Conservation (phyloP, 345 rosid genomes). For the Eucalyptus pauciflora region DNA sequence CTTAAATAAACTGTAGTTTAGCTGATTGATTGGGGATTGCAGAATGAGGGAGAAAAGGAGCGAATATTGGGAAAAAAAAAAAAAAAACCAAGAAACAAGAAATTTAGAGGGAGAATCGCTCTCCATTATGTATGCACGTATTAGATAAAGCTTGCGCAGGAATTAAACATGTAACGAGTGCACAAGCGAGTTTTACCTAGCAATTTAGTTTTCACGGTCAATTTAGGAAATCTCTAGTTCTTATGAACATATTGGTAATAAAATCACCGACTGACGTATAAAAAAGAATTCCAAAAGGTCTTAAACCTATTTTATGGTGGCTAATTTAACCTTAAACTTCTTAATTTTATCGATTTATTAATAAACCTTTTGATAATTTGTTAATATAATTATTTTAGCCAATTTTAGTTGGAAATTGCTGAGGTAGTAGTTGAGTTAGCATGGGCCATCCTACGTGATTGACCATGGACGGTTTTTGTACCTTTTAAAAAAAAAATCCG, state of each 20-base stretch:
- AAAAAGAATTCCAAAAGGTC: neutral
- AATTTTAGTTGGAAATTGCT: rapidly evolving
- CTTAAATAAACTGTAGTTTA: neutral
- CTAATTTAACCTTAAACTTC: neutral
- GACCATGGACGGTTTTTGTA: neutral
- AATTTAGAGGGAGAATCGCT: neutral
- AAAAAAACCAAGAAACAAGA: neutral
- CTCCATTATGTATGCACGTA: neutral
- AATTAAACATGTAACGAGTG: neutral
- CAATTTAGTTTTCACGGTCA: neutral
- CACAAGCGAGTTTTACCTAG: neutral
- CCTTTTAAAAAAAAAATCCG: rapidly evolving
- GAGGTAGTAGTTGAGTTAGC: rapidly evolving
- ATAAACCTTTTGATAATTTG: neutral
- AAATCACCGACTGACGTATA: neutral
- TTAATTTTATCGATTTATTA: neutral
- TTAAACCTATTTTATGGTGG: neutral
- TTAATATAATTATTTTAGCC: rapidly evolving
- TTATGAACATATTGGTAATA: neutral
- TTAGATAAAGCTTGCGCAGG: neutral
- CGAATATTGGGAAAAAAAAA: neutral
- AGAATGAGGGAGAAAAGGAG: neutral
- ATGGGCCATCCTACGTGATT: rapidly evolving
- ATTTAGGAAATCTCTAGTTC: neutral
- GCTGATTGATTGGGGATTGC: neutral